These are phyloP conservation scores for Asclepias syriaca DNA, from an alignment of 257 asterid genomes.

Conservation along the genomic window DNA sequence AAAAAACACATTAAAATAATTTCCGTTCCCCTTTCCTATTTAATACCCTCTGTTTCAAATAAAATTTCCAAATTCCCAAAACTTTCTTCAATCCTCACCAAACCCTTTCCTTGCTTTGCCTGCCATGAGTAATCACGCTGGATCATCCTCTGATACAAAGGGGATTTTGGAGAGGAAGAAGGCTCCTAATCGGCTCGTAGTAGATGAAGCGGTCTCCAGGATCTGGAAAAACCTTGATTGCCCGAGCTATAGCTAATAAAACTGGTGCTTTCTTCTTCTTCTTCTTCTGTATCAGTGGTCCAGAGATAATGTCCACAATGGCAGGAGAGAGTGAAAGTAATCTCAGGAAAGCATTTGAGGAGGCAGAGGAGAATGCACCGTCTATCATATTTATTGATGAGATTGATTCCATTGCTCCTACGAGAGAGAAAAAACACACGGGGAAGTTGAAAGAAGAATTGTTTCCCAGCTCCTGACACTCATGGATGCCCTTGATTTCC, in stretches of 20 bases:
- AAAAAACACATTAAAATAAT: no score
- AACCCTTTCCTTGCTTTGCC: background rate
- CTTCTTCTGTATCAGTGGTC: constrained; percentile 77
- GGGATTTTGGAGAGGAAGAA: constrained; percentile 81
- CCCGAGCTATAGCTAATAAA: constrained; percentile 89
- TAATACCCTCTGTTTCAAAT: constrained; percentile 19
- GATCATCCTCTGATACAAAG: constrained; percentile 68
- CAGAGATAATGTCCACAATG: constrained; percentile 85
- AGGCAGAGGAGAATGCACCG: constrained; percentile 92
- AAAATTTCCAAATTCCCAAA: constrained; percentile 21
- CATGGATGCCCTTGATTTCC: constrained; percentile 54
- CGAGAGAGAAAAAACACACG: constrained; percentile 85
- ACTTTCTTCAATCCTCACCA: constrained; percentile 11
- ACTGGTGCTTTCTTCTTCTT: constrained; percentile 92
- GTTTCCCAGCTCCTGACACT: constrained; percentile 91
- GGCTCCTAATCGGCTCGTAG: constrained; percentile 73
- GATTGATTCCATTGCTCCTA: constrained; percentile 92
- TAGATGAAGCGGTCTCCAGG: constrained; percentile 96
- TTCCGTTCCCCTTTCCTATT: constrained; percentile 5
- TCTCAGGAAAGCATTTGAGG: constrained; percentile 90
- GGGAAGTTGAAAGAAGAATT: constrained; percentile 94
- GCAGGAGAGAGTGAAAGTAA: constrained; percentile 96
- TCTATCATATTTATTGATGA: constrained; percentile 86
- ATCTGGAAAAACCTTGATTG: constrained; percentile 83
- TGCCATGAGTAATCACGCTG: constrained; percentile 51